Base-by-base conservation (phyloP, 805 yeast genomes). In the Candida wancherniae region DNA sequence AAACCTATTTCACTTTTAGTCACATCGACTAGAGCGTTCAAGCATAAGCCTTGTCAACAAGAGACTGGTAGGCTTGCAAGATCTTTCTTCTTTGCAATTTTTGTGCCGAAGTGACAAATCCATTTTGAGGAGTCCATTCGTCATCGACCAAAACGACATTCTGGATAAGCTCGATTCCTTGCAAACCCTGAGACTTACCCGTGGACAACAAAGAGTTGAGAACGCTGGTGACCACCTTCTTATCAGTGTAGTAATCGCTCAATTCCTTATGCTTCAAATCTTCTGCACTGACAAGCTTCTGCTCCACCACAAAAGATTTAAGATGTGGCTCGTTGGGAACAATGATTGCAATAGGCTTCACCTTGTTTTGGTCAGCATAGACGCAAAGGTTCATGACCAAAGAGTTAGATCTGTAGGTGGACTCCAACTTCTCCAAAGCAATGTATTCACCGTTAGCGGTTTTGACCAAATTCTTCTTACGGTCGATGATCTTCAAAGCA, bases 121-220 rank as follows among this genome's bases (percentile, higher is more conserved):
- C 97, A 54, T 77, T 84, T 61, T 86, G 92, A 24, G 98, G 97
- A 23, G 97, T 92, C 97, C 98, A 92, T 67, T 92, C 98, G 31
- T 78, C 90, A 44, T 84, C 88, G 36, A 78, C 71, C 38, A 92
- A 58, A 9, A 82, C 86, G 39, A 82, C 70, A 45, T 88, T 94
- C 43, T 75, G 76, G 35, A 92, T 55, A 43, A 90, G 67, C 63
- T 92, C 97, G 45, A 86, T 88, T 37, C 95, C 94, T 29, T 61
- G 67, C 44, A 92, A 73, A 7, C 94, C 95, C 55, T 80, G 88
- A 12, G 73, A 47, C 59, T 75, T 80, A 47, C 87, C 98, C 6
- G 96, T 84, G 15, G 72, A 71, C 33, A 83, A 51, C 37, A 92
- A 58, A 10, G 77, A 62, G 44, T 80, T 67, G 30, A 67, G 63